Base-by-base conservation (phyloP, 495 filamentous ascomycete genomes). In the Trichoderma erinaceum region DNA sequence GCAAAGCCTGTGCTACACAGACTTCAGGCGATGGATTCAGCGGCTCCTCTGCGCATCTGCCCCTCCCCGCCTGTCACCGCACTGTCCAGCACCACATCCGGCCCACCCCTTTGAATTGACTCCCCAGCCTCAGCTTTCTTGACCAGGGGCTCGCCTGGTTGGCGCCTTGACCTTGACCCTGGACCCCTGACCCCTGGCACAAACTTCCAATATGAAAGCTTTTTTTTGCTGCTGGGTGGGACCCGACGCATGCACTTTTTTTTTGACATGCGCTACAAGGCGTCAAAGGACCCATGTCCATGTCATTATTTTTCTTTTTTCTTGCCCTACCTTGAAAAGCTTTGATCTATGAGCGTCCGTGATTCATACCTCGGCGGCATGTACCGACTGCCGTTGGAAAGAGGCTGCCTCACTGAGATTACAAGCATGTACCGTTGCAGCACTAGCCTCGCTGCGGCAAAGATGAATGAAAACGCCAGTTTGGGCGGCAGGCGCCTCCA, bases 151-250 rank as follows among this genome's bases (percentile, higher is more conserved):
- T 61, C 12, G 2, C 25, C 35, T 38, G 35, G 29, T 5, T 27
- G 12, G 29, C 16, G 25, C 56, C 23, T 18, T 32, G 18, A 52
- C 8, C 48, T 6, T 32, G 18, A 52, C 8, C 48, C 56, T 32
- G 4, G 56, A 61, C 56, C 56, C 56, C 56, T 61, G 56, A 32
- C 56, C 56, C 50, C 56, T 61, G 56, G 48, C 48, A 21, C 48
- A 11, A 18, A 21, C 35, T 38, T 38, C 35, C 35, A 38, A 10
- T 23, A 21, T 32, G 56, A 61, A 61, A 61, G 56, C 56, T 32
- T 61, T 61, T 61, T 61, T 29, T 4, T 29, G 29, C 13, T 25
- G 56, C 13, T 25, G 6, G 56, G 11, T 61, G 27, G 23, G 23
- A 61, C 13, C 11, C 3, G 23, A 16, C 25, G 27, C 16, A 21